These are phyloP conservation scores for Mortierella hygrophila DNA, from an alignment of 192 early-diverging fungal genomes.

Conservation along the genomic window DNA sequence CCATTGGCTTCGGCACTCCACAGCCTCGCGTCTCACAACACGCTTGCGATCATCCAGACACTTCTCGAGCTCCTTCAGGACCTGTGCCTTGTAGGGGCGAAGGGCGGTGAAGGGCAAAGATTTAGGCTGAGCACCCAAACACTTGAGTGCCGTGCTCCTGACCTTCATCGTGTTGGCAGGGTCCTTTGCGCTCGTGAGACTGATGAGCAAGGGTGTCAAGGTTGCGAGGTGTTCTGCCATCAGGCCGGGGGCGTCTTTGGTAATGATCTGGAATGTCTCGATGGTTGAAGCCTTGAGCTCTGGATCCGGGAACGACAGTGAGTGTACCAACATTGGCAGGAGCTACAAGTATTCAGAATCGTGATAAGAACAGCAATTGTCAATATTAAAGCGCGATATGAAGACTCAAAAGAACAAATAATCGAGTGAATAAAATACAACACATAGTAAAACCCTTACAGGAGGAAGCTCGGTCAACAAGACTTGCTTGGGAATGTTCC, in stretches of 20 bases:
- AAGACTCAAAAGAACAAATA: background rate
- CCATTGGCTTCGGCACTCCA: constrained; percentile 90
- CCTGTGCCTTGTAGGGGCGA: constrained; percentile 69
- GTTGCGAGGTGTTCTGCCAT: constrained; percentile 67
- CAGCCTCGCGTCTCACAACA: constrained; percentile 88
- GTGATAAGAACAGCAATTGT: background rate
- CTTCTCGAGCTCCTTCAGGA: constrained; percentile 72
- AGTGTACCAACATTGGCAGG: constrained; percentile 83
- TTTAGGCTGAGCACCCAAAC: constrained; percentile 75
- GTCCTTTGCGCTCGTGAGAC: constrained; percentile 47
- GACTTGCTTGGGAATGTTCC: constrained; percentile 86
- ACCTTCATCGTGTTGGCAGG: constrained; percentile 64
- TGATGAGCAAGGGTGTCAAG: constrained; percentile 58
- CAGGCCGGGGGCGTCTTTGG: constrained; percentile 77
- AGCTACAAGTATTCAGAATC: constrained; percentile 58
- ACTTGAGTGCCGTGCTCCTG: constrained; percentile 79
- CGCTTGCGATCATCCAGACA: constrained; percentile 92
- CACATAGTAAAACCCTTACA: constrained; percentile 57
- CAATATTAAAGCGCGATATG: background rate
- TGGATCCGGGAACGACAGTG: constrained; percentile 74
- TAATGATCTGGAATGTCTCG: constrained; percentile 80
- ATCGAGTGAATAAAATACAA: background rate
- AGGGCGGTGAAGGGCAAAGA: constrained; percentile 71
- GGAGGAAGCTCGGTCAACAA: constrained; percentile 81
- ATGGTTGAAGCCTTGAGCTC: constrained; percentile 80